A percentile compares a stretch with the other conserved stretches of the same genome.
Conservation (phyloP, 768 basidiomycete species). For the Tephrocybe rancida region DNA sequence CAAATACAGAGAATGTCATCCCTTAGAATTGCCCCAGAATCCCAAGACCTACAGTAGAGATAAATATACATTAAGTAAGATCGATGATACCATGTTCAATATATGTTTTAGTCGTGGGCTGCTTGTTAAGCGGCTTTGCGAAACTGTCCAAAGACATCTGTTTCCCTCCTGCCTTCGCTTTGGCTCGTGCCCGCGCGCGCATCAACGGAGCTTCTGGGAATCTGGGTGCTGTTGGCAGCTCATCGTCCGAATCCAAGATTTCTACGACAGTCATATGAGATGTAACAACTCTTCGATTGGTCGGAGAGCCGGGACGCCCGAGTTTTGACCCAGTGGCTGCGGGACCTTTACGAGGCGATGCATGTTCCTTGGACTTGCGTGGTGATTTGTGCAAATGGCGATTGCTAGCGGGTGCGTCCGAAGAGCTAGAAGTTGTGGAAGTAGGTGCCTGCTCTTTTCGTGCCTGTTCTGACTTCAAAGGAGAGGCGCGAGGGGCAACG, state of each 20-base stretch:
- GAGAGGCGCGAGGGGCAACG: not conserved
- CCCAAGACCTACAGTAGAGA: too few species aligned
- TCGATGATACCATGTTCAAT: conserved; percentile 14
- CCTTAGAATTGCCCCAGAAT: too few species aligned
- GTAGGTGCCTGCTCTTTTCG: conserved; percentile 5
- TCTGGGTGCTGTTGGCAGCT: not conserved
- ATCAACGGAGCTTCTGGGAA: conserved; percentile 10
- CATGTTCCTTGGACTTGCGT: conserved; percentile 18
- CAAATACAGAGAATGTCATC: too few species aligned
- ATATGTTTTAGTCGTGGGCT: not conserved
- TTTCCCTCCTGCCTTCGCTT: conserved; percentile 2
- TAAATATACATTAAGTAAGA: conserved; percentile 11
- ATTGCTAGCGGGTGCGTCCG: conserved; percentile 3
- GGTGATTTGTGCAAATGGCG: conserved; percentile 19
- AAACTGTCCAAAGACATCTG: conserved; percentile 9
- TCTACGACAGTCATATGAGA: conserved; percentile 28
- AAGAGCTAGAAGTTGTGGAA: conserved; percentile 22
- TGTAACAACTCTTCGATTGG: not conserved
- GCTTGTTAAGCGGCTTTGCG: not conserved
- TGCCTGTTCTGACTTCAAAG: not conserved
- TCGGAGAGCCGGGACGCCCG: conserved; percentile 6
- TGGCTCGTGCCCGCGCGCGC: conserved; percentile 15
- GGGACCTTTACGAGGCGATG: conserved; percentile 14
- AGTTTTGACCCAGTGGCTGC: not conserved
- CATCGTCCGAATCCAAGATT: conserved; percentile 40